Base-by-base conservation (phyloP, 352 stramenopile genomes). In the Thalassiosira exigua region DNA sequence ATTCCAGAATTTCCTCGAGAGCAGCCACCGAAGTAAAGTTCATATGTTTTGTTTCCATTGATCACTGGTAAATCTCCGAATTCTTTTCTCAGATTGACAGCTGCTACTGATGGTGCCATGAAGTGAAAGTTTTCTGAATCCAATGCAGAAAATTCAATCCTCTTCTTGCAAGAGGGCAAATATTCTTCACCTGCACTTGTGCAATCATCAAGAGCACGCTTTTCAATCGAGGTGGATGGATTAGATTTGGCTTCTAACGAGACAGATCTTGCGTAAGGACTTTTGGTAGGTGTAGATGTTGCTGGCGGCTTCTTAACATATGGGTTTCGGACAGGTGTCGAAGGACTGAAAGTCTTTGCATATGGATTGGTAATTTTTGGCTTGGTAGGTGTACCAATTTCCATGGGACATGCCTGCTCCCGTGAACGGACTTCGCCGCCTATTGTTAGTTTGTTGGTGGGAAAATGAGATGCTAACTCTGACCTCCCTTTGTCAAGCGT, bases 11-110 rank as follows among this genome's bases (percentile, higher is more conserved):
- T 88, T 1, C 82, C 80, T 17, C 86, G 67, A 5, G 82, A 79
- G 14, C 87, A 84, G 50, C 87, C 87, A 66, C 90, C 87, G 53
- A 90, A 90, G 50, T 81, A 75, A 2, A 94, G 48, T 22, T 95
- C 62, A 46, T 93, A 93, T 0, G 60, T 75, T 71, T 69, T 75
- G 22, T 72, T 32, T 5, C 85, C 75, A 65, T 48, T 67, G 51
- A 84, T 69, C 64, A n/a, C n/a, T n/a, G 17, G n/a, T 9, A 9
- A 29, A 7, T 21, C 7, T 56, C 22, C 44, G 46, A 56, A 56
- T 7, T 56, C 46, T 7, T 9, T 5, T 9, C n/a, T 19, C 5
- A 56, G 46, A 21, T 56, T 56, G 46, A 29, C 46, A 5, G 46
- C 46, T 4, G 46, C 46, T 4, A 19, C 24, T 19, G 46, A 56